Conservation (phyloP, 2,329 filamentous ascomycete genomes). For the Colletotrichum theobromicola region DNA sequence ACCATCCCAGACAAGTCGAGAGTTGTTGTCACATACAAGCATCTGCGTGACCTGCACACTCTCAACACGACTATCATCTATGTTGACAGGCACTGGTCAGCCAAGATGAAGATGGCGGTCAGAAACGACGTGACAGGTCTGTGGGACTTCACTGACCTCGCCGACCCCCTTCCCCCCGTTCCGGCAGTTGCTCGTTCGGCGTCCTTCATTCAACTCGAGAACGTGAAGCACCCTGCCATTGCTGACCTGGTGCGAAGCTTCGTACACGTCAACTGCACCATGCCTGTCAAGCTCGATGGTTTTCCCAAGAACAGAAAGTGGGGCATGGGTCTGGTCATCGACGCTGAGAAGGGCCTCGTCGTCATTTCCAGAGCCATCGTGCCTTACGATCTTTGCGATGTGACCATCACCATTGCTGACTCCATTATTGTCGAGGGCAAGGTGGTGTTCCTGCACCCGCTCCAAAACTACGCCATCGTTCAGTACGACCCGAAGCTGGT, state of each 20-base stretch:
- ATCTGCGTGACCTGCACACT: conserved; percentile 92
- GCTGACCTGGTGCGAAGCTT: conserved; percentile 94
- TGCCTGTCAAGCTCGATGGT: conserved; percentile 97
- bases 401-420: conserved; percentile 94
- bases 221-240: conserved; percentile 87
- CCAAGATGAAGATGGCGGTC: conserved; percentile 90
- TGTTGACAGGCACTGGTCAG: conserved; percentile 94
- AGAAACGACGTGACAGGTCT: conserved; percentile 89
- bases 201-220: conserved; percentile 90
- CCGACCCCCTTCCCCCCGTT: conserved; percentile 77
- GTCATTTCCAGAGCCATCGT: conserved; percentile 93
- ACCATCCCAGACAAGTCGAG: conserved; percentile 81
- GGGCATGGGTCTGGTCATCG: conserved; percentile 96
- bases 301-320: conserved; percentile 94
- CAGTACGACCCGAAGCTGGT: conserved; percentile 94
- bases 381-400: conserved; percentile 95
- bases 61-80: conserved; percentile 91
- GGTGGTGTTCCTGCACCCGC: conserved; percentile 92
- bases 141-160: conserved; percentile 93
- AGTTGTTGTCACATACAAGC: conserved; percentile 94
- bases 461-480: conserved; percentile 96
- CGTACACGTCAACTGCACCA: conserved; percentile 88
- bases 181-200: conserved; percentile 77
- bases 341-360: conserved; percentile 94
- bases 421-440: conserved; percentile 94